Base-by-base conservation (phyloP, 257 asterid species). In the Lavandula angustifolia region DNA sequence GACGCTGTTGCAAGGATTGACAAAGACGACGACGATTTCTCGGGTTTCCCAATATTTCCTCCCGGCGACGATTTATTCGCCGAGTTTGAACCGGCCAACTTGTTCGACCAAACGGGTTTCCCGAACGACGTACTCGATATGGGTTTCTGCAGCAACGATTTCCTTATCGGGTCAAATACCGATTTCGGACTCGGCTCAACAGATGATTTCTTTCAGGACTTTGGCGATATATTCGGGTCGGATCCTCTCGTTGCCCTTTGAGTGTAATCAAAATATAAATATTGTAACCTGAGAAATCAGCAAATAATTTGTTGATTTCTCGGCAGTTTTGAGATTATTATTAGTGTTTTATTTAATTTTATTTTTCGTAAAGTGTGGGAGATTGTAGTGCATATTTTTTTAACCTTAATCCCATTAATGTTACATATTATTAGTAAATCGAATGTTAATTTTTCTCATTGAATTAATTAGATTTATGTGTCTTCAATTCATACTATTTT, bases 191-290 rank as follows among this genome's bases (percentile, higher is more conserved):
- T 76, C 69, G 95, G 82, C 38, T 56, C 77, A 0, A 27, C 74
- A 32, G 96, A 89, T 3, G 96, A 87, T 12, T 81, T 64, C 71
- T 90, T 84, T 41, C 87, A 80, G 3, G 99, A 90, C 53, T 76
- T 85, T 0, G 94, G 89, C 4, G 97, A 90, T 64, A 60, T 86
- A 71, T 87, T 94, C 79, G 96, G 92, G 86, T 83, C 97, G 94
- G 99, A 92, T 71, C 97, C 75, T 37, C 75, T 76, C 0, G 63
- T 76, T 9, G 75, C 70, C 8, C 75, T 76, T 1, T 76, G 57
- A 73, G 22, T 6, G 34, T 14, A 2, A 54, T 37, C 3, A 59
- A 32, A 54, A 35, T 11, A 55, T 42, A 22, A 41, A 13, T n/a
- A 68, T 32, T 13, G 65, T 64, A 52, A 50, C 58, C 9, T 44